Evolutionary conservation across 495 filamentous ascomycete genomes (phyloP).

Genomic region (Hypoxylon crocopeplum): DNA sequence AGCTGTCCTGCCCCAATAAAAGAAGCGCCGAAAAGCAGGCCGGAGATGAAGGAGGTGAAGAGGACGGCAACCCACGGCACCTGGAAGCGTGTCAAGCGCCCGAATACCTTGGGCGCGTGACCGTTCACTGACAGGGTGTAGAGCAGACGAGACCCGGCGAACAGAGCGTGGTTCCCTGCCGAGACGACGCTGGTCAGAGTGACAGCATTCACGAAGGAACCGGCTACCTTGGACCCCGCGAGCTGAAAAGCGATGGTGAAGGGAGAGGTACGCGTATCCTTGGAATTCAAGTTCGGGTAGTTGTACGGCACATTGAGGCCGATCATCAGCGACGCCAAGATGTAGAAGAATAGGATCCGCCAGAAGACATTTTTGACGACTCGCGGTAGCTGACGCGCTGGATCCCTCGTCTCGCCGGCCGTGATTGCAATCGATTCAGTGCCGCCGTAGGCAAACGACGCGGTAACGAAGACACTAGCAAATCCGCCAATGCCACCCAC

Average conservation of each 20-base stretch:
- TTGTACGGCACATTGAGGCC: slow-evolving; percentile 64
- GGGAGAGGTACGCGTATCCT: slow-evolving; percentile 61
- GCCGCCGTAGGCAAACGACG: slow-evolving; percentile 43
- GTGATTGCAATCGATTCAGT: slow-evolving; percentile 65
- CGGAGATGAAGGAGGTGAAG: slow-evolving; percentile 60
- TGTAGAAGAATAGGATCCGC: slow-evolving; percentile 66
- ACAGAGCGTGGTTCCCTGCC: slow-evolving; percentile 58
- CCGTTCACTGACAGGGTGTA: slow-evolving; percentile 43
- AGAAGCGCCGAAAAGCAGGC: slow-evolving; percentile 65
- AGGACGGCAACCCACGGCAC: slow-evolving; percentile 67
- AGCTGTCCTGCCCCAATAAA: slow-evolving; percentile 67
- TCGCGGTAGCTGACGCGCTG: slow-evolving; percentile 54
- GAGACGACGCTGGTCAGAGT: slow-evolving; percentile 57
- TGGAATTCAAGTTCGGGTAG: slow-evolving; percentile 52
- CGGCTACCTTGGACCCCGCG: slow-evolving; percentile 64
- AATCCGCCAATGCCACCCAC: slow-evolving; percentile 35
- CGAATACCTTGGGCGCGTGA: slow-evolving; percentile 49
- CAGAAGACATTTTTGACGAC: slow-evolving; percentile 56
- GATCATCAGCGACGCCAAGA: slow-evolving; percentile 65
- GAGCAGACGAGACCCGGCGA: slow-evolving; percentile 59
- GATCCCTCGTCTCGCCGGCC: slow-evolving; percentile 64
- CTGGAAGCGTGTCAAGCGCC: slow-evolving; percentile 59
- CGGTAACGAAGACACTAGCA: slow-evolving; percentile 37
- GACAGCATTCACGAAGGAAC: slow-evolving; percentile 66
- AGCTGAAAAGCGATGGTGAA: slow-evolving; percentile 66